Percentiles rank a stretch among this genome's conserved stretches.
Conservation (phyloP, 805 yeast genomes). For the Hanseniaspora thailandica region DNA sequence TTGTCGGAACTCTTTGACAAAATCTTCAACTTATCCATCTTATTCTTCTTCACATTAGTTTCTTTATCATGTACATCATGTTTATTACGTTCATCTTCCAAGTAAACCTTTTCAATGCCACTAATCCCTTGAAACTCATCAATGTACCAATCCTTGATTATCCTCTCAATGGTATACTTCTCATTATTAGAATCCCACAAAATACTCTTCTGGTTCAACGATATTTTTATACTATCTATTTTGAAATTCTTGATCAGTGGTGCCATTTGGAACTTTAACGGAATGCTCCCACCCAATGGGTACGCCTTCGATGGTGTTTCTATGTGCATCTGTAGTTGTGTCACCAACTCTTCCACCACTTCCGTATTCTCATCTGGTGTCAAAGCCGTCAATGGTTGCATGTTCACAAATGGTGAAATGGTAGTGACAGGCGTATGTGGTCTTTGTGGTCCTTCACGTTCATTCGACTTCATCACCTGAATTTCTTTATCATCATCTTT, state of each 20-base stretch:
- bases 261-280: conserved; percentile 6
- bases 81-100: background rate
- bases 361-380: background rate
- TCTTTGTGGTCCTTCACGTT: background rate
- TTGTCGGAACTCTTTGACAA: background rate
- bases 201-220: background rate
- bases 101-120: conserved; percentile 1
- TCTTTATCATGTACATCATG: background rate
- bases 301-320: conserved; percentile 11
- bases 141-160: conserved; percentile 1
- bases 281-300: conserved; percentile 10
- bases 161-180: background rate
- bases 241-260: conserved; percentile 10
- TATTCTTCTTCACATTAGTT: background rate
- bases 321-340: conserved; percentile 6
- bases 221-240: background rate
- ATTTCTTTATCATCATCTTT: too few relatives aligned
- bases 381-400: background rate
- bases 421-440: background rate
- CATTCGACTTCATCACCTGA: background rate
- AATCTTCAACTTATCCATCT: background rate
- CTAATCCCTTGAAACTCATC: background rate
- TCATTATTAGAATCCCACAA: conserved; percentile 12
- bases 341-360: background rate
- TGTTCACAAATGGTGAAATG: too few relatives aligned